Base-by-base conservation (phyloP, 2,329 filamentous ascomycete species). In the Claviceps pazoutovae region DNA sequence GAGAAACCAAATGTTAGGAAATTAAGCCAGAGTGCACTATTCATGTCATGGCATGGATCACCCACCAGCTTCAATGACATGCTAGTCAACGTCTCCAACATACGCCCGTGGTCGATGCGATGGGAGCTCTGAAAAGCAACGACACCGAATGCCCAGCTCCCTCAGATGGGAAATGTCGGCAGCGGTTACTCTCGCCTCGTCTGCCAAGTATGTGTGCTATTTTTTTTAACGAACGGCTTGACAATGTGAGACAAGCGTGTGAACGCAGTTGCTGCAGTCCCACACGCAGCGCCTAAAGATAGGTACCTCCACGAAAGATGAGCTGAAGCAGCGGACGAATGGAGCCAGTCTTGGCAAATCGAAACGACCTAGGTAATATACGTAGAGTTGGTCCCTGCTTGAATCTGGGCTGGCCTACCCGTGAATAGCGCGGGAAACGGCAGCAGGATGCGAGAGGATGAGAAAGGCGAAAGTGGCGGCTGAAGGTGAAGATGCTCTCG, bases 41-140 rank as follows among this genome's bases (percentile, higher is more conserved):
- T 50, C n/a, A 14, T 17, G 30, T 13, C 11, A 44, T 7, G 49
- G 38, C 41, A 6, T 41, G 42, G 39, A 8, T 50, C n/a, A 51
- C 68, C 55, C 68, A 80, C 78, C 70, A 79, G 76, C 70, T 81
- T 81, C 60, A 81, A 68, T 57, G 78, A 80, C 78, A 81, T 81
- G 45, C 17, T 51, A 36, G 21, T 38, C 38, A 11, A 34, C 7
- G 4, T 34, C 52, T 46, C 45, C 49, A 46, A 50, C 36, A 44
- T 36, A 44, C 45, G 39, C 41, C 45, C 30, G 48, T 39, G 17
- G 34, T 37, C 52, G 41, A 54, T n/a, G 26, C 51, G 43, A 52
- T n/a, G 36, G n/a, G 21, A 30, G 30, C 34, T 41, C 14, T 34
- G 14, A 16, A 4, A 17, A 34, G 41, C 8, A 36, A 21, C 11